These are phyloP conservation scores for Didymella keratinophila DNA, from an alignment of 2,329 filamentous ascomycete genomes.

Conservation along the genomic window DNA sequence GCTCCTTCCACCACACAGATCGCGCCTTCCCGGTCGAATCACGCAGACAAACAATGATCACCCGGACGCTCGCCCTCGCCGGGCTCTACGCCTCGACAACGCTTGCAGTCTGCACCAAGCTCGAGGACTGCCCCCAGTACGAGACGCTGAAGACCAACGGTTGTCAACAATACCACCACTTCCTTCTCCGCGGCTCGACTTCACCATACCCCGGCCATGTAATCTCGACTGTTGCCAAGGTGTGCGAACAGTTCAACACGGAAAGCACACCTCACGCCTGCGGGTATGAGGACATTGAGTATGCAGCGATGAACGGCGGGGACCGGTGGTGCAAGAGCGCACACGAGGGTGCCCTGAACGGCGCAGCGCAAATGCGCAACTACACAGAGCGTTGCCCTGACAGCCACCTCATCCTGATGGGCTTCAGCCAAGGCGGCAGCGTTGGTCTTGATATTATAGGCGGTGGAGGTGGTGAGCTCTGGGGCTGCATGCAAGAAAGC, in stretches of 20 bases:
- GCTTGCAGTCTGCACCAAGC: slow-evolving; percentile 38
- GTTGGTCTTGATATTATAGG: slow-evolving; percentile 37
- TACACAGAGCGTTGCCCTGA: slow-evolving; percentile 39
- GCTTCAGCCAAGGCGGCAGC: slow-evolving; percentile 40
- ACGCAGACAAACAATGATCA: slow-evolving; percentile 27
- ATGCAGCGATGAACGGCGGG: slow-evolving; percentile 36
- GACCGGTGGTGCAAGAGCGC: slow-evolving; percentile 38
- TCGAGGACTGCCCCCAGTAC: slow-evolving; percentile 36
- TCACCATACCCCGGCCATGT: slow-evolving; percentile 40
- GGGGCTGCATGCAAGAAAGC: slow-evolving; percentile 34
- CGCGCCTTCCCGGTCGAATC: slow-evolving; percentile 8
- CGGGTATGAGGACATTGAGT: slow-evolving; percentile 40
- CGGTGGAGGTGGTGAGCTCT: slow-evolving; percentile 37
- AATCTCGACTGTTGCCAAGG: slow-evolving; percentile 37
- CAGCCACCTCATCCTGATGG: slow-evolving; percentile 39
- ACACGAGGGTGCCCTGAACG: slow-evolving; percentile 37
- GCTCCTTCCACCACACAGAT: background rate
- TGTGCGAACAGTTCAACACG: slow-evolving; percentile 37
- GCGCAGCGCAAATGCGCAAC: slow-evolving; percentile 38
- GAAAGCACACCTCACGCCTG: slow-evolving; percentile 34
- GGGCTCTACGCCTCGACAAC: slow-evolving; percentile 28
- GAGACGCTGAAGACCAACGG: slow-evolving; percentile 34
- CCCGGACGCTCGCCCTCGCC: slow-evolving; percentile 27
- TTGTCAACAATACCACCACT: slow-evolving; percentile 38
- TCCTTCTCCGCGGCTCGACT: slow-evolving; percentile 37